phyloP scores from a whole-genome alignment of 371 early-diverging fungal species.

The Mucor circinelloides region DNA sequence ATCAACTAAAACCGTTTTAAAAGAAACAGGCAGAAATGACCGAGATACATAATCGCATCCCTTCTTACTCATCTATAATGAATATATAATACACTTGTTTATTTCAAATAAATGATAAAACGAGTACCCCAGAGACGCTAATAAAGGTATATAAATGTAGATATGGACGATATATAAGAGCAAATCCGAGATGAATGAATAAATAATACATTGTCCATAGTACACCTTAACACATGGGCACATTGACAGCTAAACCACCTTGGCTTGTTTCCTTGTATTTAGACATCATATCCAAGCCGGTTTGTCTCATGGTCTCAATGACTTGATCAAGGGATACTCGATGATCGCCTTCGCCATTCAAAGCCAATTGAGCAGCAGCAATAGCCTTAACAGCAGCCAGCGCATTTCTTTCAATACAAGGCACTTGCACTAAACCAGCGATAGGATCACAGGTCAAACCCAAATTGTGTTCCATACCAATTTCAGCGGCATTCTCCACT shows the following conservation, averaged over 20 bases:
- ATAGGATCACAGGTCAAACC: constrained; percentile 93
- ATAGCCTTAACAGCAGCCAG: constrained; percentile 95
- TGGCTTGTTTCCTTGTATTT: constrained; percentile 96
- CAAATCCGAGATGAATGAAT: neutral
- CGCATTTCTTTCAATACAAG: constrained; percentile 95
- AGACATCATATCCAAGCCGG: constrained; percentile 88
- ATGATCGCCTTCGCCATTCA: constrained; percentile 88
- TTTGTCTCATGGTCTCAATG: constrained; percentile 95
- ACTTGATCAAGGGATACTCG: constrained; percentile 92
- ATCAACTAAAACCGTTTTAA: too few species aligned
- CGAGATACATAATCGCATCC: too few species aligned
- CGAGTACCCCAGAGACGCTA: neutral
- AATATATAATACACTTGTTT: constrained; percentile 5
- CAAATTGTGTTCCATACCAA: constrained; percentile 95
- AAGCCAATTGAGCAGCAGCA: constrained; percentile 90
- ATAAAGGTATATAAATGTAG: neutral
- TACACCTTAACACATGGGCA: constrained; percentile 72
- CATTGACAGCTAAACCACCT: constrained; percentile 90
- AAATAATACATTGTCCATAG: neutral
- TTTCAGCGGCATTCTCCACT: constrained; percentile 95
- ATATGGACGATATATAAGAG: neutral
- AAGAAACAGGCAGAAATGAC: too few species aligned
- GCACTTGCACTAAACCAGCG: constrained; percentile 90
- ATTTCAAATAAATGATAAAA: neutral
- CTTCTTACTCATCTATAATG: too few species aligned